phyloP scores from a whole-genome alignment of 306 rosid species.

The Lathyrus oleraceus region DNA sequence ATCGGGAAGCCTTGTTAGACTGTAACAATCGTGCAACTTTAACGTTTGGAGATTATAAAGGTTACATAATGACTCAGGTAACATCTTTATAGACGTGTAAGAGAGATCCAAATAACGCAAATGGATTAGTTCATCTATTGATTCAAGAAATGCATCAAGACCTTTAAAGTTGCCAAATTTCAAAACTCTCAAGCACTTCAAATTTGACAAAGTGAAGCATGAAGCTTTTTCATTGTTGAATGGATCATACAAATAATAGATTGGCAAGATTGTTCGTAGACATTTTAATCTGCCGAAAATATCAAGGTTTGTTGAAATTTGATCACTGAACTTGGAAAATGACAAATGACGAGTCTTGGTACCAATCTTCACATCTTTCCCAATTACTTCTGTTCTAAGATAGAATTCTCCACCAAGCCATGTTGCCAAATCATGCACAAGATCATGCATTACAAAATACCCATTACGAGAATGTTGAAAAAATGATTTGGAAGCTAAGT shows the following conservation, averaged over 20 bases:
- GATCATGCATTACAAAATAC: slow-evolving; percentile 24
- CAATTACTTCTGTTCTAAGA: background rate
- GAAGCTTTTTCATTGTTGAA: background rate
- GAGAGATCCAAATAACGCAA: slow-evolving; percentile 8
- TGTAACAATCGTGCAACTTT: background rate
- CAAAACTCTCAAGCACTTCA: background rate
- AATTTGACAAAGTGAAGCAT: background rate
- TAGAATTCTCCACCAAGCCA: background rate
- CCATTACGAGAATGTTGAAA: background rate
- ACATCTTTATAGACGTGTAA: background rate
- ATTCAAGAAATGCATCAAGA: background rate
- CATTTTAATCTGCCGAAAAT: background rate
- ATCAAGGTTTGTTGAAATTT: background rate
- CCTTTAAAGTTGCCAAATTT: background rate
- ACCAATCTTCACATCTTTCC: background rate
- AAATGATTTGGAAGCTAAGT: slow-evolving; percentile 29
- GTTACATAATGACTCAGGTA: background rate
- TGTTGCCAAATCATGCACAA: slow-evolving; percentile 8
- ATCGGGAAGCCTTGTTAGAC: background rate
- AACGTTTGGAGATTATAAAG: background rate
- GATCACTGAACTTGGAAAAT: background rate
- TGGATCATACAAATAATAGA: background rate
- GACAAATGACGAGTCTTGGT: slow-evolving; percentile 16
- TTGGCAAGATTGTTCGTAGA: background rate
- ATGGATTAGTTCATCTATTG: background rate